Evolutionary conservation across 805 yeast genomes (phyloP).

Genomic region (Candida nanaspora): DNA sequence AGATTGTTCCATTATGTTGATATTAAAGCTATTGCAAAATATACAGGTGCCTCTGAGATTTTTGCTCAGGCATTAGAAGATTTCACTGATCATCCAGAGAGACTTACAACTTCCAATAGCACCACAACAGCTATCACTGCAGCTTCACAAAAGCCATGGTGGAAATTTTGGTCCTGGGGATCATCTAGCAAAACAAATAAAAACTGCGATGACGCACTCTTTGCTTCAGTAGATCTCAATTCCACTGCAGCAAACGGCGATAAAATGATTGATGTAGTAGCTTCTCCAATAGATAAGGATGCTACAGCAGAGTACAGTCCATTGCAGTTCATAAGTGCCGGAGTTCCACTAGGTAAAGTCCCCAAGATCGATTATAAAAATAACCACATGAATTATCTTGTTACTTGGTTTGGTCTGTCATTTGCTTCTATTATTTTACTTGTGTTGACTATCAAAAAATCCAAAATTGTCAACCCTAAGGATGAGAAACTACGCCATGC

Average conservation of each 20-base stretch:
- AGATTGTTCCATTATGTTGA: conserved; percentile 76
- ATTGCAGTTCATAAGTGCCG: conserved; percentile 62
- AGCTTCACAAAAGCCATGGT: conserved; percentile 8
- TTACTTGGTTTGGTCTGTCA: conserved; percentile 92
- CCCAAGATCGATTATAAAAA: conserved; percentile 81
- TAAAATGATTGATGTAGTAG: background rate
- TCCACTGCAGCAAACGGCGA: too few species aligned
- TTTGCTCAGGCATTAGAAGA: conserved; percentile 71
- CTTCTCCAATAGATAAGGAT: conserved; percentile 10
- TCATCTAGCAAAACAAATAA: too few species aligned
- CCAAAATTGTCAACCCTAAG: conserved; percentile 29
- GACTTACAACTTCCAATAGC: conserved; percentile 4
- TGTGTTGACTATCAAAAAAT: conserved; percentile 40
- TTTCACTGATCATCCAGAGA: conserved; percentile 56
- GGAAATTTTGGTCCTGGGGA: conserved; percentile 27
- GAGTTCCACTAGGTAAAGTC: conserved; percentile 82
- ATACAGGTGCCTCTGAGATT: conserved; percentile 61
- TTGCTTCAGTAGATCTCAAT: too few species aligned
- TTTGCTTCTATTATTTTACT: conserved; percentile 66
- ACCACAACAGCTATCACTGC: background rate
- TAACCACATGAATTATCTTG: conserved; percentile 84
- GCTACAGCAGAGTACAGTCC: conserved; percentile 37
- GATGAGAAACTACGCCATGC: conserved; percentile 46
- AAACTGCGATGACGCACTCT: too few species aligned
- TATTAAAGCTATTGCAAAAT: conserved; percentile 69